phyloP scores from a whole-genome alignment of 129 eudicot genomes.

The Centaurea solstitialis region DNA sequence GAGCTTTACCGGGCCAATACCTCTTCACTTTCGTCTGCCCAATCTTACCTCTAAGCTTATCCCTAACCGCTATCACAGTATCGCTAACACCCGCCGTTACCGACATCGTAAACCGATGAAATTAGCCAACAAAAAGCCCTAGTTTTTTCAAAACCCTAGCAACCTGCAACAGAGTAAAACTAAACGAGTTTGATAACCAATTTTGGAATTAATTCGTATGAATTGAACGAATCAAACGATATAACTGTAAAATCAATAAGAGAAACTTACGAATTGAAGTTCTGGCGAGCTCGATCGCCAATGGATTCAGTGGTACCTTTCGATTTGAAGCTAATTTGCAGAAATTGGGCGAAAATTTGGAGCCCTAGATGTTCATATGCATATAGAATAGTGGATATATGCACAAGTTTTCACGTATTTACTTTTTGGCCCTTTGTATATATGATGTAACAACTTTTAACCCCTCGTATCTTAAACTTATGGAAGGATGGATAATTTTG shows the following conservation, averaged over 20 bases:
- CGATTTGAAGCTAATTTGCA: background rate
- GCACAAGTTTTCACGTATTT: background rate
- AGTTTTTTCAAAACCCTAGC: background rate
- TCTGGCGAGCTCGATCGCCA: background rate
- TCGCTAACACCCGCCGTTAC: slow-evolving; percentile 97
- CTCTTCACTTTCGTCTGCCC: slow-evolving; percentile 96
- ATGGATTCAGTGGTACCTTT: background rate
- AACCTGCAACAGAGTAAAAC: slow-evolving; percentile 3
- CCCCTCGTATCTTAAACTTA: background rate
- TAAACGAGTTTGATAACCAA: background rate
- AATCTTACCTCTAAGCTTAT: slow-evolving; percentile 84
- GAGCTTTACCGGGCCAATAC: slow-evolving; percentile 98
- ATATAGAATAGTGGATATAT: background rate
- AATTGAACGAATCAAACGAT: background rate
- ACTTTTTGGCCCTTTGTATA: background rate
- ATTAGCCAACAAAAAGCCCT: slow-evolving; percentile 10
- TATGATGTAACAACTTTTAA: background rate
- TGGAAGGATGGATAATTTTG: no score
- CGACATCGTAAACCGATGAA: slow-evolving; percentile 44
- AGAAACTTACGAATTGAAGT: background rate
- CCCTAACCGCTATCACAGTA: slow-evolving; percentile 73
- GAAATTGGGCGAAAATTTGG: background rate
- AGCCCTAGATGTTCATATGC: slow-evolving; percentile 16
- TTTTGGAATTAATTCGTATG: background rate
- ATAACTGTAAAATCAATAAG: background rate